phyloP scores from a whole-genome alignment of 106 monocot genomes.

The Allium fistulosum region DNA sequence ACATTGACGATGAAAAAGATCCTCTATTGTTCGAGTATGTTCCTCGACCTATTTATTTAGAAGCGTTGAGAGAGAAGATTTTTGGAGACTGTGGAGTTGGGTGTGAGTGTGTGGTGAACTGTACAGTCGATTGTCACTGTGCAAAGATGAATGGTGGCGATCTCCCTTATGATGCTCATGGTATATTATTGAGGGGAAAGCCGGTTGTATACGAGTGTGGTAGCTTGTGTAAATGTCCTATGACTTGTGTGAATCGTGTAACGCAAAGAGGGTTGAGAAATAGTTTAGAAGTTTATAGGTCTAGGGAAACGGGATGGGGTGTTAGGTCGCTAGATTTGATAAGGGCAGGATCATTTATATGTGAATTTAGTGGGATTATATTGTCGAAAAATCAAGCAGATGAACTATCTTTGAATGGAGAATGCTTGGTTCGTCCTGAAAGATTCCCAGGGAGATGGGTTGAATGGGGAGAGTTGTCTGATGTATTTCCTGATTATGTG shows the following conservation, averaged over 20 bases:
- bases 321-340: slow-evolving; percentile 91
- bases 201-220: slow-evolving; percentile 92
- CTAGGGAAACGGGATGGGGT: slow-evolving; percentile 89
- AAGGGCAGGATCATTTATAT: slow-evolving; percentile 76
- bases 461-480: slow-evolving; percentile 92
- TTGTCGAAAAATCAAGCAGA: slow-evolving; percentile 68
- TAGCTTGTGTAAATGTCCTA: slow-evolving; percentile 54
- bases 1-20: slow-evolving; percentile 68
- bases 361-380: slow-evolving; percentile 75
- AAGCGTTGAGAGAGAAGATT: slow-evolving; percentile 18
- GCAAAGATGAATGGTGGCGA: slow-evolving; percentile 68
- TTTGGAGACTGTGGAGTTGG: slow-evolving; percentile 35
- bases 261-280: slow-evolving; percentile 65
- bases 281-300: slow-evolving; percentile 77
- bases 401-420: slow-evolving; percentile 34
- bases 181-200: slow-evolving; percentile 65
- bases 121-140: slow-evolving; percentile 59
- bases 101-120: slow-evolving; percentile 50
- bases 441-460: slow-evolving; percentile 70
- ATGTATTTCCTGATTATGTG: slow-evolving; percentile 46
- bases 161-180: slow-evolving; percentile 64
- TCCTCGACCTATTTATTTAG: slow-evolving; percentile 39
- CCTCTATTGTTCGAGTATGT: slow-evolving; percentile 81
- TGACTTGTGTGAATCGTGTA: slow-evolving; percentile 74
- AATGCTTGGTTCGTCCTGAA: slow-evolving; percentile 59